Base-by-base conservation (phyloP, 139 green algal species). In the Volvox reticuliferus region DNA sequence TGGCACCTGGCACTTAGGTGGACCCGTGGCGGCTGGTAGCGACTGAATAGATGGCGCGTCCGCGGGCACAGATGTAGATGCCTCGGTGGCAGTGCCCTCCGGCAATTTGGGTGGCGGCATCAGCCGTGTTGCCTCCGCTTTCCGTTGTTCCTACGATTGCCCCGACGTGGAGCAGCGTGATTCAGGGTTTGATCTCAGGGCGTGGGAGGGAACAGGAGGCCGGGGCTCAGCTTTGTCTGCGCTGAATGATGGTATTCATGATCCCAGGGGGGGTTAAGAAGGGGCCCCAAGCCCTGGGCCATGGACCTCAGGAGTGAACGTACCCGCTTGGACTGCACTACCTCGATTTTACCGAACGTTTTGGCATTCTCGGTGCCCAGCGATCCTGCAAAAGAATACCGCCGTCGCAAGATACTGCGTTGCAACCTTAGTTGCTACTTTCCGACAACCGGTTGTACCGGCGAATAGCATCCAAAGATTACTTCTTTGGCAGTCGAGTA, bases 271-370 rank as follows among this genome's bases (percentile, higher is more conserved):
- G 24, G 67, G 6, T 28, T 26, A 12, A 12, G 67, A 75, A 12
- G 67, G 67, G 67, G 67, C 22, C 22, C n/a, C 67, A 32, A 55
- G 9, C 44, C 44, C 65, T 2, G 20, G 71, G 14, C 71, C 71
- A 79, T 37, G 71, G 75, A 30, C 16, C 75, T 75, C 6, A 28
- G 75, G 75, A 2, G 5, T 67, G 36, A 5, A 32, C 62, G 67
- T 76, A 91, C 87, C 87, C 62, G 75, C 62, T 91, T 91, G 21
- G 87, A 91, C 2, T 69, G 44, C 12, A 91, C 87, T 3, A 91
- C 33, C 18, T 85, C 76, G 9, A 91, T 79, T 28, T 86, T 86
- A 0, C 87, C 87, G 2, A 91, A 79, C 0, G 32, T 65, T 71
- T 90, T 55, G 5, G 75, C 86, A 9, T 75, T 37, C 5, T 75